Base-by-base conservation (phyloP, 2,329 filamentous ascomycete species). In the Aspergillus fructus region DNA sequence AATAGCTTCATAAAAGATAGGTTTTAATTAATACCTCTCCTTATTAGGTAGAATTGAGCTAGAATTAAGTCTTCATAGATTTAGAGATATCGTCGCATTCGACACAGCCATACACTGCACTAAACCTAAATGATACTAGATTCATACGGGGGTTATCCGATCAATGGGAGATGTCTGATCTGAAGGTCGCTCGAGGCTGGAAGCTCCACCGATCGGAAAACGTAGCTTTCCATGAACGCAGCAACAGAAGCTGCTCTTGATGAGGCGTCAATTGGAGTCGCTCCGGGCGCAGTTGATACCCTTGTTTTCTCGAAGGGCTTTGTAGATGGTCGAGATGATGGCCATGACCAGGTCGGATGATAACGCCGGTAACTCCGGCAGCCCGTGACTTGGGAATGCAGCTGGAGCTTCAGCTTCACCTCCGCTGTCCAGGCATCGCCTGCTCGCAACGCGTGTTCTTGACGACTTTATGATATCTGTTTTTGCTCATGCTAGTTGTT, bases 331-430 rank as follows among this genome's bases (percentile, higher is more conserved):
- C 27, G 27, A 30, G 27, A 30, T 11, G 27, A 9, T 30, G 27
- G 21, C 11, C 12, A 9, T 13, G 42, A 45, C 6, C n/a, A 30
- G 24, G 3, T 39, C 54, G 54, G 45, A 47, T 43, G 7, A 5
- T 19, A 41, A 33, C 54, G 47, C 54, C 42, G 48, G 46, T 21
- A 19, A 12, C 40, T 56, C 54, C 54, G 48, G 15, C 17, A 11
- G 54, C 54, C 19, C 53, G 53, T 56, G 53, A 56, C 41, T 45
- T 23, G 52, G 49, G 45, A 17, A 49, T 34, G 33, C 17, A 17
- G 12, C 37, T 19, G 6, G 12, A 39, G 48, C 47, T 49, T 34
- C 33, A 49, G 48, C 37, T 50, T 21, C 47, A 49, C n/a, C 5
- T 49, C 19, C n/a, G 17, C 34, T 17, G 11, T 49, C n/a, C 27